Evolutionary conservation across 1,284 basidiomycete species (phyloP), one percentile per base, ranked within the genome.

Genomic region (Cystobasidiaceae sp.): DNA sequence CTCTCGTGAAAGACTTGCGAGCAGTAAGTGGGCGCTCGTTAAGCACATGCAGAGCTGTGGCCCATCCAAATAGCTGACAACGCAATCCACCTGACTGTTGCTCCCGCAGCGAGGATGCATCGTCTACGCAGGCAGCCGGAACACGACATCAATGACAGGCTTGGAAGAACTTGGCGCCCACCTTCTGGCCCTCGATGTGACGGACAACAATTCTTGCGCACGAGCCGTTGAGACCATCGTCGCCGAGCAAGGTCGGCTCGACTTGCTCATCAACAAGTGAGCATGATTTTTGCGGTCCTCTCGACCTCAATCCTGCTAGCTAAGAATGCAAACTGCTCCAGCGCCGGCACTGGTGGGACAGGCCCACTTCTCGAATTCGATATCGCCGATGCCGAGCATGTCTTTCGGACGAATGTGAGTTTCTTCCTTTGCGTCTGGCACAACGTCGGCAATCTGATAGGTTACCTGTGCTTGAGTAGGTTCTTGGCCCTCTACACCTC

Each of bases 241-340:
- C 23, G 21, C 30, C 1, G 62, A 67, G 21, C 70, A 82, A 49
- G 85, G 84, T 0, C 79, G 73, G 63, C 82, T 87, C 45, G 85
- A 87, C 62, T 77, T 87, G 3, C 75, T 88, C 2, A 82, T 87
- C 58, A 87, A 87, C 72, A 87, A 87, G 85, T 17, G 84, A 39
- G 86, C 71, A 81, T 81, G 37, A 80, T 49, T 17, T 19, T 25
- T 7, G 46, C 30, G 7, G 6, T 49, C 21, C 46, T 49, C 21
- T 49, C 11, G 4, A 1, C 37, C 13, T 21, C 13, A n/a, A 19
- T 62, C 34, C 43, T 28, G 7, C 21, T n/a, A 3, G 6, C 25
- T 13, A 9, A 13, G 41, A 64, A 76, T 17, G 30, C 21, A 7
- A 21, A 15, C 13, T n/a, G 8, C 11, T 9, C 13, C 70, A 75